Evolutionary conservation across 2,329 filamentous ascomycete species (phyloP), one percentile per base, ranked within the genome.

Genomic region (Penicillium sp.): DNA sequence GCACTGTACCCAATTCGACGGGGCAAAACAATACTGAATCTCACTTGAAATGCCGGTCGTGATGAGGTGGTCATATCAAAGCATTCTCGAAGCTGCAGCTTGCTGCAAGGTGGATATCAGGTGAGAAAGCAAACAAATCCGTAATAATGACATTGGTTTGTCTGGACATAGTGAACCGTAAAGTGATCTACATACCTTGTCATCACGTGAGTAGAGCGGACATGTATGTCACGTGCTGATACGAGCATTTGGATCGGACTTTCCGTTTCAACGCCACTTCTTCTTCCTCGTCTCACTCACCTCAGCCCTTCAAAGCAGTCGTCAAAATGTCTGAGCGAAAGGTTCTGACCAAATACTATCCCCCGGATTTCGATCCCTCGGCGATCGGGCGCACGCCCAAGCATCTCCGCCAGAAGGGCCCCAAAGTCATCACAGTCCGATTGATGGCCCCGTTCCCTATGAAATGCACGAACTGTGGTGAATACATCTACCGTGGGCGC

Each of bases 401-500:
- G 85, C 58, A 87, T 51, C 63, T 74, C 79, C 26, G 75, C 50
- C 79, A 85, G 53, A 82, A 83, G 6, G 92, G 90, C 0, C 90
- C 90, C 0, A 90, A 90, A 65, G 82, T 91, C 8, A 90, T 95
- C 68, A 91, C 88, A 0, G 92, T 97, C 51, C 88, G 92, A 43
- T 81, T 97, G 31, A 97, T 97, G 91, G 88, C 89, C 0, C 90
- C 91, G 4, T 94, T 92, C 75, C 85, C 82, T 49, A 90, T 92
- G 86, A 87, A 87, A 69, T 92, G 89, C 72, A 85, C 76, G 65
- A 42, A 68, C 52, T 74, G 72, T 54, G 72, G 51, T 43, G 89
- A 95, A 75, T 96, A 88, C 78, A 94, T 96, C 69, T 93, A 95
- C 81, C 90, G 91, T 66, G 92, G 92, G 0, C 85, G 92, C 57